Evolutionary conservation across 345 rosid genomes (phyloP).

Genomic region (Laguncularia racemosa): DNA sequence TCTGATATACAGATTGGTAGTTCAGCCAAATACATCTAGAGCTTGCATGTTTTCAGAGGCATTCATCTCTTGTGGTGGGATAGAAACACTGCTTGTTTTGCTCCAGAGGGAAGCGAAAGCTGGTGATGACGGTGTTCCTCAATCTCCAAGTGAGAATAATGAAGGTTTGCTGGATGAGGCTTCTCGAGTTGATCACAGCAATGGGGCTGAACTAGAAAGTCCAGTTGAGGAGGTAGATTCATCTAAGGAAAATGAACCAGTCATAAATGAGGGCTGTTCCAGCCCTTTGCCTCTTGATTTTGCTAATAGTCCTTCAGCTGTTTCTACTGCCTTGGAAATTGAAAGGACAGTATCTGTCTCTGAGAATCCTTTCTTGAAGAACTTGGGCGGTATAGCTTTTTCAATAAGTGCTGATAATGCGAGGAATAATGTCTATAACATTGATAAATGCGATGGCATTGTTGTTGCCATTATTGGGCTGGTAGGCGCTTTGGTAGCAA

Average conservation of each 20-base stretch:
- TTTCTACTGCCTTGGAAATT: slow-evolving; percentile 28
- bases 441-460: slow-evolving; percentile 82
- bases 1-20: slow-evolving; percentile 79
- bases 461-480: slow-evolving; percentile 86
- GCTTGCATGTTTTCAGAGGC: slow-evolving; percentile 73
- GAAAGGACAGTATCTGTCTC: slow-evolving; percentile 59
- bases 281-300: slow-evolving; percentile 25
- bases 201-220: slow-evolving; percentile 26
- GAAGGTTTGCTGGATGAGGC: slow-evolving; percentile 28
- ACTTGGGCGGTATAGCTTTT: slow-evolving; percentile 92
- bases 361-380: slow-evolving; percentile 43
- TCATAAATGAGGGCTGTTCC: slow-evolving; percentile 27
- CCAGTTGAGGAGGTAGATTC: slow-evolving; percentile 33
- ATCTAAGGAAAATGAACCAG: slow-evolving; percentile 25
- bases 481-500: slow-evolving; percentile 72
- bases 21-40: slow-evolving; percentile 86
- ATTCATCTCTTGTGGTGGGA: slow-evolving; percentile 79
- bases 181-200: slow-evolving; percentile 26
- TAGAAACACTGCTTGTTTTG: slow-evolving; percentile 95
- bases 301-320: slow-evolving; percentile 24
- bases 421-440: slow-evolving; percentile 86
- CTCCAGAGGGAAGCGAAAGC: slow-evolving; percentile 91
- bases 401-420: slow-evolving; percentile 94
- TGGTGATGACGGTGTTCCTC: slow-evolving; percentile 50
- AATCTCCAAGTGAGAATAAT: slow-evolving; percentile 23